Evolutionary conservation across 805 yeast genomes (phyloP), one percentile per base, ranked within the genome.

Genomic region (Tetrapisispora nanseiensis): DNA sequence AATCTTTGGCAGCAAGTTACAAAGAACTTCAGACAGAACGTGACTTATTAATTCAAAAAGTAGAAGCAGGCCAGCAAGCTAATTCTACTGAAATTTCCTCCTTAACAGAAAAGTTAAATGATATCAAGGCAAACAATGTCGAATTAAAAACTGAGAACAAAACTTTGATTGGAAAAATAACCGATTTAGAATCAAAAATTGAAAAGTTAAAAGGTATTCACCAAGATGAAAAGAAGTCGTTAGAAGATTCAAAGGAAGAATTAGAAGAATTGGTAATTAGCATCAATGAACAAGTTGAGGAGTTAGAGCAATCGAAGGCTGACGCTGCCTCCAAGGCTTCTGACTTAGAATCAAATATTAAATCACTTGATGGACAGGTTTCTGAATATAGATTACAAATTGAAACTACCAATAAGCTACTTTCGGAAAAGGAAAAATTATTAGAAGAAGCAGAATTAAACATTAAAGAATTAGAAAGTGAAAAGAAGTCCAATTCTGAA

Each of bases 1-100:
- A 69, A 49, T 57, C 65, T 1, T 54, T 76, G 15, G 74, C 75
- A 1, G 46, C 52, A 6, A 51, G 53, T 7, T 61, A 52, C 35
- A 57, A 58, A 31, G 59, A 56, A 7, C 39, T 65, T 16, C 52
- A 54, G 15, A 18, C 28, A 1, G 62, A 56, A 20, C 59, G 57
- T 33, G 47, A 49, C 6, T 22, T 19, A 4, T 37, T 60, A 13
- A 54, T 54, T 23, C 36, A 44, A 8, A 13, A 45, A 6, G 10
- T 62, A 3, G 32, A 48, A 3, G 24, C 45, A 2, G 12, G 38
- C 2, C 45, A 46, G n/a, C 41, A 20, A 2, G 36, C 49, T 1
- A 42, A 46, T n/a, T n/a, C 36, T 0, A 24, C 36, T 2, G 53
- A 59, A 31, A n/a, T 57, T 0, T 30, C 42, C 1, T 9, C 37